phyloP scores from a whole-genome alignment of 1,139 yeast genomes.

The Blastobotrys elegans region DNA sequence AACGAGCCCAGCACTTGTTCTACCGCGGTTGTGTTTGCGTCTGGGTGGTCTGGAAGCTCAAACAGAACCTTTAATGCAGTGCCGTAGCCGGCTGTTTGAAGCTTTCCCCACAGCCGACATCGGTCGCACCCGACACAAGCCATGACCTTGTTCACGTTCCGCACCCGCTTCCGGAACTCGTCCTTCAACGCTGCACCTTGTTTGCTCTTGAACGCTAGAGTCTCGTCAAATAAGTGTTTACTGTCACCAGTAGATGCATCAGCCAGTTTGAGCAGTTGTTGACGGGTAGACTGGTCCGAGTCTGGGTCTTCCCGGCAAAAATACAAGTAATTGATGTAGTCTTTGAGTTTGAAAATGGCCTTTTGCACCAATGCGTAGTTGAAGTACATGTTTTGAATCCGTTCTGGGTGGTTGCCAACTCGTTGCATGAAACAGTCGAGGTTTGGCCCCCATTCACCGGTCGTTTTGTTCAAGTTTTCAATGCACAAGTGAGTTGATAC shows the following conservation, averaged over 20 bases:
- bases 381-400: conserved; percentile 84
- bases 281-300: conserved; percentile 47
- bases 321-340: conserved; percentile 44
- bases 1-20: conserved; percentile 41
- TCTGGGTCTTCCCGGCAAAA: conserved; percentile 45
- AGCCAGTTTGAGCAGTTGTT: conserved; percentile 36
- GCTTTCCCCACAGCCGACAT: conserved; percentile 96
- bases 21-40: conserved; percentile 38
- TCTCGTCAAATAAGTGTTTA: conserved; percentile 47
- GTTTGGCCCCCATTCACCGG: conserved; percentile 82
- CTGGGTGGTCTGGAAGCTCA: conserved; percentile 56
- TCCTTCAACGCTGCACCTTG: conserved; percentile 53
- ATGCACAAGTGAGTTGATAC: conserved; percentile 90
- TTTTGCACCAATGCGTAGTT: conserved; percentile 86
- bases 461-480: conserved; percentile 68
- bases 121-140: conserved; percentile 98
- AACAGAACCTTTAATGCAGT: conserved; percentile 87
- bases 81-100: conserved; percentile 95
- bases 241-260: conserved; percentile 32
- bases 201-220: conserved; percentile 43
- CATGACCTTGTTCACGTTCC: conserved; percentile 88
- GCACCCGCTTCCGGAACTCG: conserved; percentile 80
- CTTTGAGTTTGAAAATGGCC: conserved; percentile 62
- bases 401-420: conserved; percentile 85
- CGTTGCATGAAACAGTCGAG: conserved; percentile 77